phyloP scores from a whole-genome alignment of 148 eudicot species.

The Vaccinium vitisidaea region DNA sequence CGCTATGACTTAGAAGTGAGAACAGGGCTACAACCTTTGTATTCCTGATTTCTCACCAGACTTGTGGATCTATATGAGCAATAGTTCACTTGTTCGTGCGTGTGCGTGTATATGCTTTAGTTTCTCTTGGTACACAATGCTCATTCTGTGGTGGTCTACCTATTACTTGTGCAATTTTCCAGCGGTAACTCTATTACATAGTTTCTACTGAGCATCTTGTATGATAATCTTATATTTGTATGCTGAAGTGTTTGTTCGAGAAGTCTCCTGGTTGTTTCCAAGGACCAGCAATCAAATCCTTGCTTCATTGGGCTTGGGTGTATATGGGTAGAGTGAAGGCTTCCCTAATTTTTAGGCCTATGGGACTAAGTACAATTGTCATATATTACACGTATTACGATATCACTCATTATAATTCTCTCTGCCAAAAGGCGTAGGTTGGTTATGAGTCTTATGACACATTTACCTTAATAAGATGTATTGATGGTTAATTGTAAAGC shows the following conservation, averaged over 20 bases:
- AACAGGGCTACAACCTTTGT: background rate
- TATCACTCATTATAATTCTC: background rate
- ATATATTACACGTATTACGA: background rate
- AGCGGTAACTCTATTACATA: background rate
- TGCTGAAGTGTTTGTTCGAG: background rate
- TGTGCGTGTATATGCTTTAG: too few species aligned
- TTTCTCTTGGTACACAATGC: background rate
- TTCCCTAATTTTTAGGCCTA: background rate
- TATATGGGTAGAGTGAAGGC: background rate
- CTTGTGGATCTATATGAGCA: background rate
- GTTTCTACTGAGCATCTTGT: background rate
- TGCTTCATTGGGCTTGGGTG: background rate
- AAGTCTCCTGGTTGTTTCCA: background rate
- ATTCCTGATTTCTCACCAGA: background rate
- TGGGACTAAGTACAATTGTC: background rate
- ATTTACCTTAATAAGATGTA: background rate
- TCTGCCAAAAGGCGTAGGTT: background rate
- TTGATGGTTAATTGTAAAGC: background rate
- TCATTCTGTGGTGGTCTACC: background rate
- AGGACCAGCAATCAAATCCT: background rate
- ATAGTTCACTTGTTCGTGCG: background rate
- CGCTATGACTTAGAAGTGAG: background rate
- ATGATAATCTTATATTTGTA: background rate
- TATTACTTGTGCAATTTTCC: background rate
- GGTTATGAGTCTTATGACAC: background rate